Evolutionary conservation across 176 grass and related monocot species (phyloP).

Genomic region (Aegilops sharonensis): DNA sequence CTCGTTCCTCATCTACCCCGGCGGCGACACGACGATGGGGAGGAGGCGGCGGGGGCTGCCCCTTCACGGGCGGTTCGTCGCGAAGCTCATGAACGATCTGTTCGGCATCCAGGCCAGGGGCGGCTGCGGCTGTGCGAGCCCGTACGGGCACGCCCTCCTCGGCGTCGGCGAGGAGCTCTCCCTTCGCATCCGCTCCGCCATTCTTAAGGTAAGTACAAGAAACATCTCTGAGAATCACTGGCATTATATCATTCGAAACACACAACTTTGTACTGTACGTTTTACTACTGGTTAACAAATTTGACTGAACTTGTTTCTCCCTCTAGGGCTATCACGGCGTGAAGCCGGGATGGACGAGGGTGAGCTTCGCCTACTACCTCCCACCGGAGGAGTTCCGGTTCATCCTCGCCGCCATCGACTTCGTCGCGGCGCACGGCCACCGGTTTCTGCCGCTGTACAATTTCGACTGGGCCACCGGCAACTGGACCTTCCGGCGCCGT

Average conservation of each 20-base stretch:
- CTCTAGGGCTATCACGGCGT: conserved; percentile 65
- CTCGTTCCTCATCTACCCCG: conserved; percentile 72
- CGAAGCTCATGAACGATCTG: conserved; percentile 75
- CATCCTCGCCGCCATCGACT: conserved; percentile 62
- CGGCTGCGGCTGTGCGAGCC: conserved; percentile 75
- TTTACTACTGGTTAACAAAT: background rate
- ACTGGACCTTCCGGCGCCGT: conserved; percentile 62
- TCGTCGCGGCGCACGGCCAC: conserved; percentile 69
- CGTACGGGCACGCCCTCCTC: conserved; percentile 76
- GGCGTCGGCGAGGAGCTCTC: conserved; percentile 49
- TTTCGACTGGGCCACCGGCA: conserved; percentile 68
- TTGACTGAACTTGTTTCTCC: background rate
- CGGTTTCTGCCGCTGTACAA: conserved; percentile 71
- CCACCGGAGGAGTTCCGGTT: conserved; percentile 54
- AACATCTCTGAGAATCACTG: background rate
- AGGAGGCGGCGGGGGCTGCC: conserved; percentile 5
- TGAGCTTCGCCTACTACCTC: conserved; percentile 84
- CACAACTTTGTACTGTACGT: background rate
- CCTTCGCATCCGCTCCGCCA: conserved; percentile 54
- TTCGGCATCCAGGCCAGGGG: conserved; percentile 87
- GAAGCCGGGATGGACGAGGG: conserved; percentile 82
- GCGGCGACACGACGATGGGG: background rate
- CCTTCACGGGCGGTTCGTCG: conserved; percentile 74
- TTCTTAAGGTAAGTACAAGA: conserved; percentile 27
- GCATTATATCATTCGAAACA: background rate